A percentile compares a stretch with the other conserved stretches of the same genome.
Conservation (phyloP, 768 basidiomycete genomes). For the Naematelia encephala region DNA sequence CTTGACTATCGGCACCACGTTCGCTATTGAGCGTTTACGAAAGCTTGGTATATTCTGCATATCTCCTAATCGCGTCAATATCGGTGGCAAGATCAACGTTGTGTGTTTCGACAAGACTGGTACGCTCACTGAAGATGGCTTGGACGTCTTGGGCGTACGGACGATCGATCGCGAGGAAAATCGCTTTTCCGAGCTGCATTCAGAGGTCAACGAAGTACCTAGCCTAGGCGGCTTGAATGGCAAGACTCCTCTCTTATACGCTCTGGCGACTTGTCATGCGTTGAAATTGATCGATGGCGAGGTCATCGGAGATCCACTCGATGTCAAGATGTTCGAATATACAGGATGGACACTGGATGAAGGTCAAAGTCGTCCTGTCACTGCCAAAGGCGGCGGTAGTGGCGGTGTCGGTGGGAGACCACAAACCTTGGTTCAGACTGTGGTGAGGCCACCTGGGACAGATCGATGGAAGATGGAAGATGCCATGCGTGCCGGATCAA, state of each 20-base stretch:
- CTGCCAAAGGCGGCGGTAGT: conserved; percentile 50
- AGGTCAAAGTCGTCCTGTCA: conserved; percentile 64
- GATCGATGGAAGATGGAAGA: conserved; percentile 87
- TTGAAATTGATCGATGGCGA: conserved; percentile 83
- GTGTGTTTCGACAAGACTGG: conserved; percentile 99
- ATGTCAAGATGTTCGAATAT: conserved; percentile 97
- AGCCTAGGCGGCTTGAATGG: conserved; percentile 57
- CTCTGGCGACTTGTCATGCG: conserved; percentile 92
- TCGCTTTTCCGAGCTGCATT: conserved; percentile 83
- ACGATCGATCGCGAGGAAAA: conserved; percentile 69
- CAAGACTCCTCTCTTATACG: conserved; percentile 83
- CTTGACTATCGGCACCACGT: conserved; percentile 93
- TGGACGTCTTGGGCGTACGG: conserved; percentile 93
- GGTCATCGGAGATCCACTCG: conserved; percentile 90
- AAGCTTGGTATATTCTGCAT: conserved; percentile 91
- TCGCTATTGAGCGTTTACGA: conserved; percentile 82
- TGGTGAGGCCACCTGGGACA: conserved; percentile 93
- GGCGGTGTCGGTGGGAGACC: conserved; percentile 53
- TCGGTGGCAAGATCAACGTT: conserved; percentile 92
- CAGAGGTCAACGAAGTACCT: conserved; percentile 82
- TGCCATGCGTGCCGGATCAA: conserved; percentile 76
- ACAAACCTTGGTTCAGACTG: conserved; percentile 87
- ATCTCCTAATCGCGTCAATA: conserved; percentile 89
- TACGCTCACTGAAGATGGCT: conserved; percentile 93
- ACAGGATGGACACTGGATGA: conserved; percentile 96